phyloP scores from a whole-genome alignment of 345 rosid species.

The Camelina sativa region DNA sequence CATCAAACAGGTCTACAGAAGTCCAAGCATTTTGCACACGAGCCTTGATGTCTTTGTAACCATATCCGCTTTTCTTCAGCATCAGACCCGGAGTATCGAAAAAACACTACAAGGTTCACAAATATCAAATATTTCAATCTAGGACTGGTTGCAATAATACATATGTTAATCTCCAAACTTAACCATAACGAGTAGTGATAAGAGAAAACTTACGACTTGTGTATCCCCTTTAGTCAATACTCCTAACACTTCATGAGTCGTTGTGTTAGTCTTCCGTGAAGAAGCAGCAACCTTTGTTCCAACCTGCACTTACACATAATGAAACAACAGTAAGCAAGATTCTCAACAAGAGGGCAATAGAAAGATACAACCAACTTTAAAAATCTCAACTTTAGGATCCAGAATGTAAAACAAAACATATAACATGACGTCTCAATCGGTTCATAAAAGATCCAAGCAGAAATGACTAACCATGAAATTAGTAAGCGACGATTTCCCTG shows the following conservation, averaged over 20 bases:
- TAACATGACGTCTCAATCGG: constrained; percentile 2
- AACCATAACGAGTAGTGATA: background rate
- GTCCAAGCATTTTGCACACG: constrained; percentile 92
- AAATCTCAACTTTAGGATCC: background rate
- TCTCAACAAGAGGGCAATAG: background rate
- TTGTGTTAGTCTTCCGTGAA: constrained; percentile 95
- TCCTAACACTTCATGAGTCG: constrained; percentile 92
- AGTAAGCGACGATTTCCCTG: constrained; percentile 89
- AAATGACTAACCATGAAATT: constrained; percentile 69
- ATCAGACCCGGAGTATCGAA: constrained; percentile 93
- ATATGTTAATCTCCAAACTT: background rate
- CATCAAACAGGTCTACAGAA: constrained; percentile 75
- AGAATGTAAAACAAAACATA: constrained; percentile 2
- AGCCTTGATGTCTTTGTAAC: constrained; percentile 74
- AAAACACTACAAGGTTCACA: constrained; percentile 63
- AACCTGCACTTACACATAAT: constrained; percentile 51
- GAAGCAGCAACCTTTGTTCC: constrained; percentile 96
- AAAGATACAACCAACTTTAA: background rate
- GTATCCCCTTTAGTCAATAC: constrained; percentile 81
- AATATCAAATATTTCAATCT: background rate
- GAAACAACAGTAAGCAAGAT: constrained; percentile 17
- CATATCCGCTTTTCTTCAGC: constrained; percentile 65
- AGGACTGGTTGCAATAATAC: background rate
- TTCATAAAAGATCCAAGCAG: background rate
- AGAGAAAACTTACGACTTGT: constrained; percentile 68